Evolutionary conservation across 2,329 filamentous ascomycete species (phyloP), one percentile per base, ranked within the genome.

Genomic region (Gaeumannomyces tritici): DNA sequence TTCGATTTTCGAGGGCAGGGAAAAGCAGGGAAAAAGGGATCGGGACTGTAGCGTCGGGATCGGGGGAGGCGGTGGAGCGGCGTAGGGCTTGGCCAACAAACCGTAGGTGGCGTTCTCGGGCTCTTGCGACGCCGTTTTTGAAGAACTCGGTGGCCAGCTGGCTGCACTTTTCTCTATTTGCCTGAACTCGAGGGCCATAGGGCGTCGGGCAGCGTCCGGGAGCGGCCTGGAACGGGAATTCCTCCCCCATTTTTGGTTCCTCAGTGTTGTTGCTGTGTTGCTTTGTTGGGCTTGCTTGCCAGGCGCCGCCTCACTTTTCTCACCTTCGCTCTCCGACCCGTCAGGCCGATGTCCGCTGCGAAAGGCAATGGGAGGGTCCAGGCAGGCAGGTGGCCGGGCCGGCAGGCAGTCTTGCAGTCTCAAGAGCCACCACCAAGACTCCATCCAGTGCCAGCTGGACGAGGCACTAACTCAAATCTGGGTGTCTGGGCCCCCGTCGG

Each of bases 101-200:
- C 87, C 87, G 82, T 71, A 87, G 82, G 71, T 91, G 90, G 60
- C 89, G 82, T 72, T 91, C 89, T 67, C 87, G 81, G 63, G 89
- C 89, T 68, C 89, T 82, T 74, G 89, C 86, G 54, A 91, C 89
- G 72, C 88, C 90, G 73, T 91, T 88, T 70, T 89, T 88, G 80
- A 91, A 91, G 77, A 91, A 91, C 63, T 87, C 86, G 62, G 83
- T 80, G 56, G 89, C 83, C 69, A 76, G 65, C 42, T 73, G 71
- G 21, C 70, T 68, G 64, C 75, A 78, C 59, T 51, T 51, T 59
- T 59, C 31, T 18, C 57, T 59, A 31, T 42, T 35, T 24, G 57
- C 31, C 15, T 59, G 57, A 5, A n/a, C 31, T 42, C 57, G 42
- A 59, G 31, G 29, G 29, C 31, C n/a, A 12, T 59, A 59, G n/a